A percentile compares a stretch with the other conserved stretches of the same genome.
Conservation (phyloP, 305 asterid genomes). For the Salvia sclarea region DNA sequence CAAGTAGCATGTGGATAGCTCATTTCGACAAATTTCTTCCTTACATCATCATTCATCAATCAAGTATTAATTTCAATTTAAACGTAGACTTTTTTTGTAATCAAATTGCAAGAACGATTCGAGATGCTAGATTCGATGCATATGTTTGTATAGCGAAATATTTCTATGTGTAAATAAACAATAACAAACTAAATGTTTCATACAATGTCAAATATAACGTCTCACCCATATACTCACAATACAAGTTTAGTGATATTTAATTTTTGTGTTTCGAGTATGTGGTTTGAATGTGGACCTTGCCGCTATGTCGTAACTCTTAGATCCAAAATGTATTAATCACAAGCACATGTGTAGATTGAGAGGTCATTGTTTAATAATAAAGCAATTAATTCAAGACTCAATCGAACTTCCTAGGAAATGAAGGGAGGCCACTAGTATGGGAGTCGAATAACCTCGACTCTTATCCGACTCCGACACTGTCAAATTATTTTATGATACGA, state of each 20-base stretch:
- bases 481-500: background rate
- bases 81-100: constrained; percentile 19
- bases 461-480: background rate
- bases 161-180: background rate
- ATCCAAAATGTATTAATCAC: background rate
- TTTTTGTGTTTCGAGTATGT: background rate
- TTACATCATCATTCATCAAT: constrained; percentile 7
- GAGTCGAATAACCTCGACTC: background rate
- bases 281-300: background rate
- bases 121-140: background rate
- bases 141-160: background rate
- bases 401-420: background rate
- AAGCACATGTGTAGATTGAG: background rate
- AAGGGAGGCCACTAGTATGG: no score
- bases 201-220: background rate
- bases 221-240: background rate
- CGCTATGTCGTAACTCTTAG: background rate
- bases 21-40: background rate
- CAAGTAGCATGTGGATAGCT: constrained; percentile 21
- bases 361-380: constrained; percentile 3
- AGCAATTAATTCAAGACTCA: background rate
- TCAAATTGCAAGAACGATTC: background rate
- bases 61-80: background rate
- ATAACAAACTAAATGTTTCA: background rate
- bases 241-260: background rate